Base-by-base conservation (phyloP, 768 basidiomycete genomes). In the Tephrocybe sp. region DNA sequence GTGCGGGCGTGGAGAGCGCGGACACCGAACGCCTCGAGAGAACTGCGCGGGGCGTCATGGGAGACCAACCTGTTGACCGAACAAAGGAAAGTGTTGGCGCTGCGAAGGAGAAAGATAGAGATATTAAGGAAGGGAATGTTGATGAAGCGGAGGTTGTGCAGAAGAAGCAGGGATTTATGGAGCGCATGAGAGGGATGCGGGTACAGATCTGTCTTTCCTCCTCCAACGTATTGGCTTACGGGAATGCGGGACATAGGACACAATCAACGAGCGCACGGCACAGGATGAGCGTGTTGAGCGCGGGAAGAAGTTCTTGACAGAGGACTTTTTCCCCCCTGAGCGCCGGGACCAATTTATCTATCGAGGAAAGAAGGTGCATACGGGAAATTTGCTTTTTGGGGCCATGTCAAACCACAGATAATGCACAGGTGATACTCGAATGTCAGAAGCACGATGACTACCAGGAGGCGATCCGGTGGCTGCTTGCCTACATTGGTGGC, bases 361-460 rank as follows among this genome's bases (percentile, higher is more conserved):
- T 74, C 82, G 96, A 11, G 78, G 83, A 5, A 98, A 98, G 77
- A 98, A 97, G 83, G 89, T 86, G 56, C 55, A 31, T 32, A 30
- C 14, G 2, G 9, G 1, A 46, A 4, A 14, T 16, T 3, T 16
- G 35, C 8, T 5, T 10, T 4, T 30, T 5, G n/a, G 9, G 55
- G 51, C 16, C 7, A 17, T 31, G 7, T 22, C 6, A 8, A 31
- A 8, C 22, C n/a, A 11, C 5, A 13, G 3, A 39, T 26, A 7
- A 26, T 26, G 7, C 26, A 2, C 48, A 85, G 83, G 86, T 88
- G 33, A 82, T 97, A 47, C 77, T 95, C 51, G 95, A 98, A 62
- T 94, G 91, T 64, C 94, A 97, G 69, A 85, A 87, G 62, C 93
- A 96, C 68, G 77, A 85, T 46, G 88, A 96, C 64, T 98, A 97